These are phyloP conservation scores for Fraxinus anomala DNA, from an alignment of 257 asterid species.

Conservation along the genomic window DNA sequence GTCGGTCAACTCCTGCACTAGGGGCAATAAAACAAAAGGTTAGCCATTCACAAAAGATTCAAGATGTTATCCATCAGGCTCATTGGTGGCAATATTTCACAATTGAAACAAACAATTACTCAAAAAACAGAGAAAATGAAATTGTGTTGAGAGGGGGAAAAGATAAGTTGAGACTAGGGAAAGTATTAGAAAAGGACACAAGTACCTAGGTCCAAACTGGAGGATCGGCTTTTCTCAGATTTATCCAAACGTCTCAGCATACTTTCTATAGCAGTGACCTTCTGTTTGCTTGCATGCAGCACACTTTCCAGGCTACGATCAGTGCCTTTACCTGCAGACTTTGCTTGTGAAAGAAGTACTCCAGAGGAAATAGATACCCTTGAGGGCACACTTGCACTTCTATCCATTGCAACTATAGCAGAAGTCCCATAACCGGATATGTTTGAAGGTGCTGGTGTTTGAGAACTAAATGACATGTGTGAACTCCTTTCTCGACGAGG, in stretches of 20 bases:
- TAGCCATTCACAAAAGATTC: slow-evolving; percentile 46
- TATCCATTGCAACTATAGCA: slow-evolving; percentile 96
- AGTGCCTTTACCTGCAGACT: slow-evolving; percentile 61
- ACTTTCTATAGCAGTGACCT: slow-evolving; percentile 96
- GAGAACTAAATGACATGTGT: slow-evolving; percentile 57
- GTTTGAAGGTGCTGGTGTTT: slow-evolving; percentile 62
- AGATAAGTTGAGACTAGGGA: slow-evolving; percentile 12
- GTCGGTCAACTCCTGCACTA: slow-evolving; percentile 99
- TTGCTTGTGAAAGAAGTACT: slow-evolving; percentile 67
- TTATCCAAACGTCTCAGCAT: slow-evolving; percentile 87
- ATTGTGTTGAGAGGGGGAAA: not conserved
- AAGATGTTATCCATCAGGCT: slow-evolving; percentile 18
- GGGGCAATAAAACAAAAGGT: slow-evolving; percentile 55
- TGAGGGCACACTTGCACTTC: slow-evolving; percentile 72
- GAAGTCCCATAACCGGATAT: slow-evolving; percentile 94
- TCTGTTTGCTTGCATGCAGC: slow-evolving; percentile 92
- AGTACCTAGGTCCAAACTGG: slow-evolving; percentile 99
- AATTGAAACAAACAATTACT: not conserved
- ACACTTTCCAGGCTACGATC: slow-evolving; percentile 97
- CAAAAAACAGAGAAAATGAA: not conserved
- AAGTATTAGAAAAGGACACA: slow-evolving; percentile 38
- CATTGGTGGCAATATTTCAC: not conserved
- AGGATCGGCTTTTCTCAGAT: slow-evolving; percentile 76
- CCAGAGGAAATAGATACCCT: slow-evolving; percentile 73
- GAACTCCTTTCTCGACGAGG: slow-evolving; percentile 89